phyloP scores from a whole-genome alignment of 2,329 filamentous ascomycete genomes.

The Ophiostoma pallidulum region DNA sequence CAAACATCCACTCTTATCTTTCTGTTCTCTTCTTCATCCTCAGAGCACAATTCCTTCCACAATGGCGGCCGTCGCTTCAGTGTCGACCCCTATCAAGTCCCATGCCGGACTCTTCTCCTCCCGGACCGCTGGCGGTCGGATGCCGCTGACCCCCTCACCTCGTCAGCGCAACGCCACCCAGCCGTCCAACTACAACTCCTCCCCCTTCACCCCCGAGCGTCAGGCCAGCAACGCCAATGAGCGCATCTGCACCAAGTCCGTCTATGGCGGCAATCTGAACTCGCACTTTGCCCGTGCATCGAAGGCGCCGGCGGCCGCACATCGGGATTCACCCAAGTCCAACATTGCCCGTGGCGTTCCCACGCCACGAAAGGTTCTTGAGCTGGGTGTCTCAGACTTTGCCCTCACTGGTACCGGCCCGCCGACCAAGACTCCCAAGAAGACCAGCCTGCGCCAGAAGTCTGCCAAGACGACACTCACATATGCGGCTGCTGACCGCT shows the following conservation, averaged over 20 bases:
- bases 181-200: slow-evolving; percentile 48
- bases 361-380: slow-evolving; percentile 72
- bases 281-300: slow-evolving; percentile 65
- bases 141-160: slow-evolving; percentile 89
- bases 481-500: slow-evolving; percentile 78
- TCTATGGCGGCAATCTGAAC: slow-evolving; percentile 71
- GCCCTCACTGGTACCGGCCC: slow-evolving; percentile 75
- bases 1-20: slow-evolving; percentile 22
- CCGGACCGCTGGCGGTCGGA: slow-evolving; percentile 86
- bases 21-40: not conserved
- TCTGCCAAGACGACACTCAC: slow-evolving; percentile 65
- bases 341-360: slow-evolving; percentile 73
- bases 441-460: slow-evolving; percentile 48
- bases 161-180: slow-evolving; percentile 47
- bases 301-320: slow-evolving; percentile 54
- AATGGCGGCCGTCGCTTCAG: slow-evolving; percentile 70
- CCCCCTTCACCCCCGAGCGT: slow-evolving; percentile 68
- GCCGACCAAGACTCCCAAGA: slow-evolving; percentile 51
- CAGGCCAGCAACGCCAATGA: slow-evolving; percentile 43
- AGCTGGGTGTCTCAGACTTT: slow-evolving; percentile 89
- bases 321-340: slow-evolving; percentile 88
- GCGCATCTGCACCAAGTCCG: slow-evolving; percentile 55
- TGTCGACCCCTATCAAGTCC: slow-evolving; percentile 91
- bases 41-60: slow-evolving; percentile 28
- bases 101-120: slow-evolving; percentile 86